phyloP scores from a whole-genome alignment of 1,284 basidiomycete genomes.

The Afroboletus lepidellus region DNA sequence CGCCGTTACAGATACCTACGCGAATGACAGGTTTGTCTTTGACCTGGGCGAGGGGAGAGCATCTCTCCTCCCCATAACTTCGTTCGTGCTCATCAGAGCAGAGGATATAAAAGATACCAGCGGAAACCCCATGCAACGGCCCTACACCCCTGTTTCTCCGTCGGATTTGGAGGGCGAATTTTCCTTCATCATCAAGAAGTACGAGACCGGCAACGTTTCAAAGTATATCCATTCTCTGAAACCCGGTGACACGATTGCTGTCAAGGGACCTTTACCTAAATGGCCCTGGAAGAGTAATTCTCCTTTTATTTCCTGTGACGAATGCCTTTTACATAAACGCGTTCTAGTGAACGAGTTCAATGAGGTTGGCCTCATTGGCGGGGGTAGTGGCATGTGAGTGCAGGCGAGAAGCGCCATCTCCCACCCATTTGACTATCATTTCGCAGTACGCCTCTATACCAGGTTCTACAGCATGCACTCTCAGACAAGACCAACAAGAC shows the following conservation, averaged over 20 bases:
- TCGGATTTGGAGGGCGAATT: slow-evolving; percentile 75
- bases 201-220: slow-evolving; percentile 77
- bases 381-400: slow-evolving; percentile 81
- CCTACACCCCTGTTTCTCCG: slow-evolving; percentile 83
- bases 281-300: slow-evolving; percentile 72
- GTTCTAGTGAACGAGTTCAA: slow-evolving; percentile 77
- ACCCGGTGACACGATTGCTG: slow-evolving; percentile 78
- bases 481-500: slow-evolving; percentile 82
- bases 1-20: background rate
- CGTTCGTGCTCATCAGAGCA: slow-evolving; percentile 64
- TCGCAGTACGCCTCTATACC: slow-evolving; percentile 70
- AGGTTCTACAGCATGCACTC: slow-evolving; percentile 75
- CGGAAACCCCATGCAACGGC: slow-evolving; percentile 86
- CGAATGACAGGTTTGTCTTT: slow-evolving; percentile 68
- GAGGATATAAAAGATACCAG: slow-evolving; percentile 71
- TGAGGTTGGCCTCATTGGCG: slow-evolving; percentile 85
- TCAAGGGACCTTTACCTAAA: slow-evolving; percentile 92
- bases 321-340: background rate
- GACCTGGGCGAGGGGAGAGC: slow-evolving; percentile 81
- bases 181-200: slow-evolving; percentile 84
- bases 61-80: slow-evolving; percentile 75
- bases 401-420: slow-evolving; percentile 1
- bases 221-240: slow-evolving; percentile 71
- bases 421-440: slow-evolving; percentile 13
- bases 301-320: background rate